These are phyloP conservation scores for Xenosphaeropsis pyriputrescens DNA, from an alignment of 2,329 filamentous ascomycete species.

Conservation along the genomic window DNA sequence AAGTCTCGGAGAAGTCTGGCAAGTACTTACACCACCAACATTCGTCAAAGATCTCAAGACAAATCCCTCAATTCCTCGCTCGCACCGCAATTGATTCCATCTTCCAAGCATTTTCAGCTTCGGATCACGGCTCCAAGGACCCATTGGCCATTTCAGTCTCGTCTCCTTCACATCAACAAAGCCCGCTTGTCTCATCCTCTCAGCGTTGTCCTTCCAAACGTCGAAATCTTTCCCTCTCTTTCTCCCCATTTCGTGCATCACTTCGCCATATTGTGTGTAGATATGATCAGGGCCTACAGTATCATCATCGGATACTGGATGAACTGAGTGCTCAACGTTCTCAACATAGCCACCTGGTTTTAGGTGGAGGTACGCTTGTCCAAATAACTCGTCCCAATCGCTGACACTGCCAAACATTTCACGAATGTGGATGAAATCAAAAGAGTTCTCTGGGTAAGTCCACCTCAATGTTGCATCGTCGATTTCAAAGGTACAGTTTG, in stretches of 20 bases:
- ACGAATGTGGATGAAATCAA: slow-evolving; percentile 13
- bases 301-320: slow-evolving; percentile 13
- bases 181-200: slow-evolving; percentile 20
- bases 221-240: slow-evolving; percentile 19
- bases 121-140: slow-evolving; percentile 8
- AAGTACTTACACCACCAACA: slow-evolving; percentile 6
- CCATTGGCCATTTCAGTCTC: slow-evolving; percentile 12
- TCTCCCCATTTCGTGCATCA: slow-evolving; percentile 23
- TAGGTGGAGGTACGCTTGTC: slow-evolving; percentile 11
- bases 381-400: slow-evolving; percentile 10
- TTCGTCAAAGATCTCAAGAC: slow-evolving; percentile 8
- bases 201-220: slow-evolving; percentile 27
- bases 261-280: slow-evolving; percentile 7
- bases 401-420: slow-evolving; percentile 9
- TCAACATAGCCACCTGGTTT: slow-evolving; percentile 31
- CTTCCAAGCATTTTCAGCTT: slow-evolving; percentile 8
- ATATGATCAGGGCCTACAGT: slow-evolving; percentile 6
- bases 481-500: slow-evolving; percentile 47
- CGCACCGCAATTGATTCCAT: slow-evolving; percentile 9
- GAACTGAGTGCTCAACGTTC: slow-evolving; percentile 25
- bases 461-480: slow-evolving; percentile 31
- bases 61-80: slow-evolving; percentile 8
- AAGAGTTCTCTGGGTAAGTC: slow-evolving; percentile 10
- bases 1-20: neutral
- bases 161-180: slow-evolving; percentile 14